phyloP scores from a whole-genome alignment of 768 basidiomycete genomes.

The Panaeolus cyanescens region DNA sequence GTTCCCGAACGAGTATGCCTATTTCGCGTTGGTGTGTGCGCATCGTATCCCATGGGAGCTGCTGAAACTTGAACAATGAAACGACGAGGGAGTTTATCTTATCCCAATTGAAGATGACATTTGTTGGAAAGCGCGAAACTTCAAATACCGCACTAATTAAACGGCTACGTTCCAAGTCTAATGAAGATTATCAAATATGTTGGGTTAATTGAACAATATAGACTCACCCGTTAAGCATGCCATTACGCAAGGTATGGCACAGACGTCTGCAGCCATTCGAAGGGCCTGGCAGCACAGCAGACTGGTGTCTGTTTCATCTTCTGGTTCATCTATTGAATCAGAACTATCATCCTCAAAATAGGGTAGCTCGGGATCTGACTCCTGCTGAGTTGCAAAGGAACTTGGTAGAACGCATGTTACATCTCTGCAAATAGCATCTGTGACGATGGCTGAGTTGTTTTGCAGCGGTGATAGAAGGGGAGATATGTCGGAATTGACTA shows the following conservation, averaged over 20 bases:
- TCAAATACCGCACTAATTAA: neutral
- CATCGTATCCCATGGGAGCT: slow-evolving; percentile 40
- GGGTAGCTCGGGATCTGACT: slow-evolving; percentile 11
- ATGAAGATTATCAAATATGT: neutral
- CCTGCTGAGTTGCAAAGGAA: slow-evolving; percentile 24
- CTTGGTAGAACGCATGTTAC: slow-evolving; percentile 43
- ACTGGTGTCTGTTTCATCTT: neutral
- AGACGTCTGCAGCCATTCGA: slow-evolving; percentile 16
- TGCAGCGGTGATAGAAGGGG: slow-evolving; percentile 31
- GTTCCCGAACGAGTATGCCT: slow-evolving; percentile 30
- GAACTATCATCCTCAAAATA: slow-evolving; percentile 12
- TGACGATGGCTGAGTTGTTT: slow-evolving; percentile 33
- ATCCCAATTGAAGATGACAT: slow-evolving; percentile 35
- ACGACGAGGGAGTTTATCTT: slow-evolving; percentile 50
- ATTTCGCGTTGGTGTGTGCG: slow-evolving; percentile 27
- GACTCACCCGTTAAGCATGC: slow-evolving; percentile 51
- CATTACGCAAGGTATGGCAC: slow-evolving; percentile 27
- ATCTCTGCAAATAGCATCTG: slow-evolving; percentile 51
- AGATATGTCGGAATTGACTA: slow-evolving; percentile 10
- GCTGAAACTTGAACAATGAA: slow-evolving; percentile 52
- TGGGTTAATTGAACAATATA: neutral
- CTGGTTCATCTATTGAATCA: neutral
- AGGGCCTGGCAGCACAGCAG: slow-evolving; percentile 57
- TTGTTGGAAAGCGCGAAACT: neutral
- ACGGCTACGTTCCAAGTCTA: neutral